Evolutionary conservation across 257 asterid species (phyloP).

Genomic region (Leonotis leonurus): DNA sequence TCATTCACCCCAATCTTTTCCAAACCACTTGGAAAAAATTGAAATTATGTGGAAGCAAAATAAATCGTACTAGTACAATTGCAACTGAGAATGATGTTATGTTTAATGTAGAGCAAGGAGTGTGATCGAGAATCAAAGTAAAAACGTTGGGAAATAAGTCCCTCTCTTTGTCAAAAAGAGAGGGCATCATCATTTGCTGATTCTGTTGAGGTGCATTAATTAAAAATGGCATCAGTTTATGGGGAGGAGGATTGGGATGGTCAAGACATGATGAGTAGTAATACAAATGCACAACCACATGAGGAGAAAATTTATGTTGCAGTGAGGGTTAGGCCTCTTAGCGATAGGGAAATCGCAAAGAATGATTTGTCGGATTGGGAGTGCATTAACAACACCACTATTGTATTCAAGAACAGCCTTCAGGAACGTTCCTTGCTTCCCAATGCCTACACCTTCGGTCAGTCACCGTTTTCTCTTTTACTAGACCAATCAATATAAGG

Average conservation of each 20-base stretch:
- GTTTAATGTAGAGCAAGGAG: slow-evolving; percentile 28
- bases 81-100: no score
- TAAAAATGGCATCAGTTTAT: slow-evolving; percentile 41
- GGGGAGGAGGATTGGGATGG: slow-evolving; percentile 46
- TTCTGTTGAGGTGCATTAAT: neutral
- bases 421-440: slow-evolving; percentile 60
- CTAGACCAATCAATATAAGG: no score
- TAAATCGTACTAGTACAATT: no score
- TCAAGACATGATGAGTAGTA: slow-evolving; percentile 14
- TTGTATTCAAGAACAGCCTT: slow-evolving; percentile 51
- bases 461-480: neutral
- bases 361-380: slow-evolving; percentile 77
- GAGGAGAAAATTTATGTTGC: slow-evolving; percentile 89
- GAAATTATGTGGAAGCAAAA: no score
- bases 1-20: no score
- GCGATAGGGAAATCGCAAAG: slow-evolving; percentile 46
- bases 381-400: slow-evolving; percentile 69
- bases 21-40: no score
- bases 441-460: slow-evolving; percentile 67
- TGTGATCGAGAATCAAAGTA: neutral
- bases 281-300: slow-evolving; percentile 38
- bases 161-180: slow-evolving; percentile 55
- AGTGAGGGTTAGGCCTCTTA: slow-evolving; percentile 75
- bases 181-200: neutral
- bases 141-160: slow-evolving; percentile 6